phyloP scores from a whole-genome alignment of 2,329 filamentous ascomycete genomes.

The Epichloe elymi region DNA sequence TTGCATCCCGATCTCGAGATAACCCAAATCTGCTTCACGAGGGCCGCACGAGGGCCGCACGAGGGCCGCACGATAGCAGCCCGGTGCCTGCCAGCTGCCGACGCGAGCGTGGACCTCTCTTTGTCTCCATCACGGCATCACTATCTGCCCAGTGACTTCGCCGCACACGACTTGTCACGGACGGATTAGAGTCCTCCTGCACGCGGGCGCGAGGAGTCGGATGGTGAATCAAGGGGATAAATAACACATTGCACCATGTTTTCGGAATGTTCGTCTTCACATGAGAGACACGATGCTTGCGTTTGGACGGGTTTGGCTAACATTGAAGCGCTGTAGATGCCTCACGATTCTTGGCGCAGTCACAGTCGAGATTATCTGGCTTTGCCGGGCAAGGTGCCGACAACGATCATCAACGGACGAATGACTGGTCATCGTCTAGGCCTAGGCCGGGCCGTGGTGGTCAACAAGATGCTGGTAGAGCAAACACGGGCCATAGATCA shows the following conservation, averaged over 20 bases:
- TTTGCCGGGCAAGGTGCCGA: conserved; percentile 46
- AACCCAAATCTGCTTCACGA: not conserved
- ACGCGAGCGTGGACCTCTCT: not conserved
- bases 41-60: too few relatives aligned
- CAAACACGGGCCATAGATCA: conserved; percentile 23
- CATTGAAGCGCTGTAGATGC: conserved; percentile 51
- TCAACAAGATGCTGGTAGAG: conserved; percentile 19
- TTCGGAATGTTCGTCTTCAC: conserved; percentile 68
- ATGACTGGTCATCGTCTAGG: conserved; percentile 22
- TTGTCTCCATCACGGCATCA: not conserved
- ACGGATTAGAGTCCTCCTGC: not conserved
- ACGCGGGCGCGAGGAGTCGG: conserved; percentile 20
- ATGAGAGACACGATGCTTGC: not conserved
- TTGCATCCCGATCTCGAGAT: not conserved
- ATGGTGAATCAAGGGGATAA: conserved; percentile 16
- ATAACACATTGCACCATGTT: conserved; percentile 21
- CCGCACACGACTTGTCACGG: not conserved
- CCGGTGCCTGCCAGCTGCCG: not conserved
- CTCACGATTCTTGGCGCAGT: conserved; percentile 91
- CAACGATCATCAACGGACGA: conserved; percentile 17
- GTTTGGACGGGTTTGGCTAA: not conserved
- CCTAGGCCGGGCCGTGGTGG: conserved; percentile 21
- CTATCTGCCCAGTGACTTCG: not conserved
- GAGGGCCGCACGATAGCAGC: not conserved
- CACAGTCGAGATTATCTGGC: conserved; percentile 74